Base-by-base conservation (phyloP, 257 asterid genomes). In the Plectranthus barbatus region DNA sequence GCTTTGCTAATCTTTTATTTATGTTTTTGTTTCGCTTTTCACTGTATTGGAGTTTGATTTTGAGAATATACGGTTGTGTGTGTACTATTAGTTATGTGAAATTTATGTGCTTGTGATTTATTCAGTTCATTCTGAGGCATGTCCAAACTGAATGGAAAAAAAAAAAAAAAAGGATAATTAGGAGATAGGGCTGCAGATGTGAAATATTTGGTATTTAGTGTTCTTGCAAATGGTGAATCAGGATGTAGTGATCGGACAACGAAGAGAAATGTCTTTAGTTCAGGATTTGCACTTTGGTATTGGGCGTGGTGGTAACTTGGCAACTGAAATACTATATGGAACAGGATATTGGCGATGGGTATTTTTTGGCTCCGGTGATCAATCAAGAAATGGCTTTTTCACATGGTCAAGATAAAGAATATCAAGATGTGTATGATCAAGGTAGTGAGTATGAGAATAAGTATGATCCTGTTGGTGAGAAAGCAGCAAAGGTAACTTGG, bases 251-350 rank as follows among this genome's bases (percentile, higher is more conserved):
- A 54, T 69, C 41, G 68, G 66, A 58, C 61, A 73, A 60, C 64
- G 51, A 10, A 49, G 51, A 52, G 77, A 70, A 41, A 41, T 65
- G 69, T 62, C 80, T 4, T 17, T 62, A n/a, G 74, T 53, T 72
- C 77, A 76, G 63, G 66, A 79, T 53, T 72, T 63, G n/a, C 80
- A 77, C 62, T 65, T 69, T 39, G 81, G 66, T 42, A 26, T 52
- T 54, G 56, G 49, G 24, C 72, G 49, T 53, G 60, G 55, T 52
- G 71, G 40, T 37, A 64, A 47, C 64, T 39, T 67, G 69, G 72
- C 56, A 68, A 70, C 56, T 56, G 75, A 68, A 41, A 18, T 70
- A 40, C 73, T n/a, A 20, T 42, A 45, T 72, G 54, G 79, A 21
- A 31, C 75, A 70, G 47, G 62, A 70, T 61, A 64, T 48, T 11